A percentile compares a stretch with the other conserved stretches of the same genome.
Evolutionary conservation across 371 early-diverging fungal species (phyloP).

Genomic region (Syncephalastrum sp.): DNA sequence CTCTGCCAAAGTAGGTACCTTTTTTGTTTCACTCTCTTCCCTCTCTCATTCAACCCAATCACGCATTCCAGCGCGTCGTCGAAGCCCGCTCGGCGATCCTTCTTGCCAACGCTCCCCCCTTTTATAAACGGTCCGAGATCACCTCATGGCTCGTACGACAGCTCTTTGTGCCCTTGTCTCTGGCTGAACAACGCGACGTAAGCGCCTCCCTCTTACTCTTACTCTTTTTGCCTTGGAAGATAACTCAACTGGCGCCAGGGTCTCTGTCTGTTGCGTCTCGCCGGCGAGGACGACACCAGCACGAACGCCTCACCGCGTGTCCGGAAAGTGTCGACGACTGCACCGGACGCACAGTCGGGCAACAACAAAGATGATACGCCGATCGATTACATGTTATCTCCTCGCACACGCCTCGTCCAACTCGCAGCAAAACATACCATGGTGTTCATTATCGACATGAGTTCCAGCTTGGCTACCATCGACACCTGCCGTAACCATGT

Average conservation of each 20-base stretch:
- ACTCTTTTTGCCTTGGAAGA: background rate
- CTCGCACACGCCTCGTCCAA: constrained; percentile 61
- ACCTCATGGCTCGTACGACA: constrained; percentile 14
- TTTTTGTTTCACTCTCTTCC: too few relatives aligned
- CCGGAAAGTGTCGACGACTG: background rate
- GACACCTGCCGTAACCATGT: constrained; percentile 53
- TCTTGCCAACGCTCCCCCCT: constrained; percentile 7
- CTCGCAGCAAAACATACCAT: constrained; percentile 59
- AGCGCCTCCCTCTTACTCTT: background rate
- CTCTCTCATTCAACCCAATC: too few relatives aligned
- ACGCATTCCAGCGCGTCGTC: background rate
- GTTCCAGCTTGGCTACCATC: constrained; percentile 68
- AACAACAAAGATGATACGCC: too few relatives aligned
- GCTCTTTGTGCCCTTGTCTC: constrained; percentile 12
- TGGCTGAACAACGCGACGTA: constrained; percentile 14
- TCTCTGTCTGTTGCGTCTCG: background rate
- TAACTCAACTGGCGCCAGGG: background rate
- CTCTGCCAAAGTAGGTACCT: too few relatives aligned
- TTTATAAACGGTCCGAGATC: constrained; percentile 7
- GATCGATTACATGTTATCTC: constrained; percentile 50
- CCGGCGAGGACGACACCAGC: background rate
- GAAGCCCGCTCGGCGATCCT: constrained; percentile 15
- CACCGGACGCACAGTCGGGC: background rate
- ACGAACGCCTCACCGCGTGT: background rate
- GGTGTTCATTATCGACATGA: constrained; percentile 71